These are phyloP conservation scores for Kwoniella shandongensis DNA, from an alignment of 768 basidiomycete species.

Conservation along the genomic window DNA sequence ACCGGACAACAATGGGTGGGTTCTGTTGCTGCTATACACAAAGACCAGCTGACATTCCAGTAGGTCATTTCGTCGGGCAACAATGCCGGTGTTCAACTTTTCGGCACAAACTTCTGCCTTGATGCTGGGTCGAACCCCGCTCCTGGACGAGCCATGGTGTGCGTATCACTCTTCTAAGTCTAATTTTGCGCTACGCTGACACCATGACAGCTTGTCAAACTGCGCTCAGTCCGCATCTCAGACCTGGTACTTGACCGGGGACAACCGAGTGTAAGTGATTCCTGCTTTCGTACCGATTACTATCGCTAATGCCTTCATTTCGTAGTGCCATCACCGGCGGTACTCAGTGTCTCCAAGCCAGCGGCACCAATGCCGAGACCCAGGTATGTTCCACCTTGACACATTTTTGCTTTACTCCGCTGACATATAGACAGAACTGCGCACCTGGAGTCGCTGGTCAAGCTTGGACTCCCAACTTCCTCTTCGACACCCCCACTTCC, in stretches of 20 bases:
- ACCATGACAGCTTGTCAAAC: conserved; percentile 7
- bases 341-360: conserved; percentile 25
- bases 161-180: background rate
- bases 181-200: background rate
- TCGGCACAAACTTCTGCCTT: conserved; percentile 28
- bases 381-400: conserved; percentile 7
- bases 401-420: background rate
- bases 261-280: conserved; percentile 26
- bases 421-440: conserved; percentile 11
- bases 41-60: background rate
- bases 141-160: conserved; percentile 13
- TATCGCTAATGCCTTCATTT: too few relatives aligned
- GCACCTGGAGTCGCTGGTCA: conserved; percentile 24
- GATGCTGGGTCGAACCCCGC: conserved; percentile 22
- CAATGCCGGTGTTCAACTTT: conserved; percentile 32
- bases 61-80: conserved; percentile 27
- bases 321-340: conserved; percentile 24
- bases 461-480: conserved; percentile 26
- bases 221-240: conserved; percentile 22
- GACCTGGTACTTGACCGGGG: conserved; percentile 32
- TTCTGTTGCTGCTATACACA: background rate
- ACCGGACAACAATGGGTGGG: conserved; percentile 37
- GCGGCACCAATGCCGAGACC: conserved; percentile 19
- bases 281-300: background rate
- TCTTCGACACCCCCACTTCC: conserved; percentile 27